Base-by-base conservation (phyloP, 2,329 filamentous ascomycete genomes). In the Aquanectria penicillioides region DNA sequence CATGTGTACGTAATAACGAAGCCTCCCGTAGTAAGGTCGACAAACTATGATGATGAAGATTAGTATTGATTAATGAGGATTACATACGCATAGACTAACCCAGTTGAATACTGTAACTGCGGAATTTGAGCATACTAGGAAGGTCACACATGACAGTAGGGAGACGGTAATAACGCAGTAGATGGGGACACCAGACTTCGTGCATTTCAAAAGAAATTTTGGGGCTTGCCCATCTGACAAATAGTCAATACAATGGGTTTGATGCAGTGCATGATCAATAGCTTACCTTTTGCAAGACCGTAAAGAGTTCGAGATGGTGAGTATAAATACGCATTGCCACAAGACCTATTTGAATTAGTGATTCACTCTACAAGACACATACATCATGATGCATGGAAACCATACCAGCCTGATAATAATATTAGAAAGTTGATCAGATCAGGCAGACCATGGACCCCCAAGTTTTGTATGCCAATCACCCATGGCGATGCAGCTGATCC, bases 381-480 rank as follows among this genome's bases (percentile, higher is more conserved):
- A n/a, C n/a, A n/a, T n/a, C n/a, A n/a, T n/a, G n/a, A n/a, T n/a
- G n/a, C n/a, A n/a, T n/a, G n/a, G 23, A 28, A 43, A 0, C 25
- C 23, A 17, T 43, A 43, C 41, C 41, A 46, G 11, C 41, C 41
- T 10, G 41, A 46, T 2, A 46, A 5, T 3, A 46, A 22, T 4
- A 46, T 20, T 13, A 85, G 84, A 9, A 81, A 82, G 66, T 86
- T 87, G 57, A 84, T 77, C 15, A 86, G 72, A 38, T 82, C 75
- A 5, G 83, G 82, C 17, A 86, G 77, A 10, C 78, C 80, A 0
- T 65, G 66, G 50, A 86, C 80, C n/a, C 78, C 73, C 57, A 84
- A 62, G 64, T 83, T 81, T 46, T 76, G 72, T 76, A 86, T 85
- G 20, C 82, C 84, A 63, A 87, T 85, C 18, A 86, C 83, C 70